Base-by-base conservation (phyloP, 2,329 filamentous ascomycete genomes). In the Cryphonectria carpinicola region DNA sequence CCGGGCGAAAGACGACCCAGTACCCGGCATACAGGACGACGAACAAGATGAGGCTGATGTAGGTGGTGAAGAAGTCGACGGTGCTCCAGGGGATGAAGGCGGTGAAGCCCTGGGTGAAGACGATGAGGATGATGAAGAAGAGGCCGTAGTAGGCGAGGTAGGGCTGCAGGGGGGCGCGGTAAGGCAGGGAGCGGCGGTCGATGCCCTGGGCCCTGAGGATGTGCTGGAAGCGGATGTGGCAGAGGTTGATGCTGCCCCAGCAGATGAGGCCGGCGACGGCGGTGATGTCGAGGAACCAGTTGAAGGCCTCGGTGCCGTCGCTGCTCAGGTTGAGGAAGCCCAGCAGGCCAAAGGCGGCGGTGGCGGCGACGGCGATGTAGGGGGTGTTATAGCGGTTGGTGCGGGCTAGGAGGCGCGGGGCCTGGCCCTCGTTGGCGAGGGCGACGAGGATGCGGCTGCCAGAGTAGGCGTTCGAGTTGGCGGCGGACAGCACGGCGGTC, bases 261-360 rank as follows among this genome's bases (percentile, higher is more conserved):
- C 77, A 77, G 70, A 80, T 79, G 62, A 80, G 73, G 63, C 74
- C 76, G 25, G 75, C 70, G 32, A 77, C 84, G 71, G 85, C 88
- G 61, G 84, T 86, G 41, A 88, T 77, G 74, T 86, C 87, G 58
- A 86, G 83, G 73, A 88, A 85, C 86, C 86, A 88, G 70, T 82
- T 83, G 77, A 88, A 88, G 0, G 87, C 85, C 19, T 83, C 80
- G 22, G 81, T 79, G 5, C 81, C 81, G 63, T 77, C 80, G 66
- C 79, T 82, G 22, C 79, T 82, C 28, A 83, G 81, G 69, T 83
- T 85, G 19, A 87, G 79, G 73, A 86, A 87, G 2, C 84, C 82
- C 19, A 87, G 81, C 46, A 77, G 77, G 35, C 80, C 81, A 76
- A 86, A 85, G 13, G 83, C 76, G 1, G 81, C 79, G 4, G 82